phyloP scores from a whole-genome alignment of 345 rosid species.

The Ceriops zippeliana region DNA sequence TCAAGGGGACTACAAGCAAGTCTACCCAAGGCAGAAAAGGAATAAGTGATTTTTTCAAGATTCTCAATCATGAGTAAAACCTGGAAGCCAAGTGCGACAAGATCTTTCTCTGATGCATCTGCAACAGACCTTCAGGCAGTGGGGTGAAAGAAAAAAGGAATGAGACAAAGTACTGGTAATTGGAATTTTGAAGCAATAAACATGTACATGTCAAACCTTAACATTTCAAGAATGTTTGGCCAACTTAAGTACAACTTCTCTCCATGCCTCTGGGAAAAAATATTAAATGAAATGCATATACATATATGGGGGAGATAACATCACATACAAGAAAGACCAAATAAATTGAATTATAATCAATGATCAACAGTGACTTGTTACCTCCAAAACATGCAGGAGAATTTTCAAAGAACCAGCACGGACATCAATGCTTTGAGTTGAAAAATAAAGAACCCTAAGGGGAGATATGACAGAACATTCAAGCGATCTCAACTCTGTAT shows the following conservation, averaged over 20 bases:
- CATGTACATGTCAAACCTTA: slow-evolving; percentile 53
- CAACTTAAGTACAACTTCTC: slow-evolving; percentile 83
- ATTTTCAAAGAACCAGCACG: slow-evolving; percentile 87
- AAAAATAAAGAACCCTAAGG: slow-evolving; percentile 70
- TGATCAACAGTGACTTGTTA: slow-evolving; percentile 27
- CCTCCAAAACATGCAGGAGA: slow-evolving; percentile 96
- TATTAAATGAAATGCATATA: not conserved
- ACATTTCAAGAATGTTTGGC: slow-evolving; percentile 82
- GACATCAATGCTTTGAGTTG: slow-evolving; percentile 76
- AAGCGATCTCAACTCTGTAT: slow-evolving; percentile 52
- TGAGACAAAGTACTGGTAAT: slow-evolving; percentile 13
- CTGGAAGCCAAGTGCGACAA: slow-evolving; percentile 91
- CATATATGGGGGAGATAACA: slow-evolving; percentile 18
- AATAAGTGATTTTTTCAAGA: slow-evolving; percentile 3
- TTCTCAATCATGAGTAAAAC: slow-evolving; percentile 32
- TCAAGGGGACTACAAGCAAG: not conserved
- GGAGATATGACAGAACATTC: slow-evolving; percentile 88
- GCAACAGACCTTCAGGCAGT: slow-evolving; percentile 73
- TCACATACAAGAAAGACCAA: not conserved
- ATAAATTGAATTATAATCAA: slow-evolving; percentile 6
- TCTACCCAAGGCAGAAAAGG: not conserved
- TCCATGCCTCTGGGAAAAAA: slow-evolving; percentile 70
- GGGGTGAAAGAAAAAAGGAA: slow-evolving; percentile 5
- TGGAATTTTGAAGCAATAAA: slow-evolving; percentile 3
- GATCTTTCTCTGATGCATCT: slow-evolving; percentile 89